Conservation (phyloP, 1,284 basidiomycete genomes). For the Moesziomyces antarcticus region DNA sequence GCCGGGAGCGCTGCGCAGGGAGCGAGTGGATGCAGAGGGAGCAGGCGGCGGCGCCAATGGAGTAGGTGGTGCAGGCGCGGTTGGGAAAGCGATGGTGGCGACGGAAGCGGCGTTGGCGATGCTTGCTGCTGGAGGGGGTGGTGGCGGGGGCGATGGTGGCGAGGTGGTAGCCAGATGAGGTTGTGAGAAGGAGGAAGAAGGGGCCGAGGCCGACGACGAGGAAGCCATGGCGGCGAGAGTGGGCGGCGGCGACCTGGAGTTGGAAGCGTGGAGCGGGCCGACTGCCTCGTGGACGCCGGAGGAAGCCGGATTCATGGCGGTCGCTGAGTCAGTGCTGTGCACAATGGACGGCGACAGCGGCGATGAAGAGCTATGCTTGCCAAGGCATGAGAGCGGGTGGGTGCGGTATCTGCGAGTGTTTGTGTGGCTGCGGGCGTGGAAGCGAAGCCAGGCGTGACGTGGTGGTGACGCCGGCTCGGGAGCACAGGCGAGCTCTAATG, state of each 20-base stretch:
- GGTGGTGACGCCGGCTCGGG: no score
- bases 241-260: no score
- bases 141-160: constrained; percentile 5
- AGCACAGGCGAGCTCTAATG: no score
- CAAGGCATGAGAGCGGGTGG: no score
- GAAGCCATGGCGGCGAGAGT: background rate
- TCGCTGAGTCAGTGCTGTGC: background rate
- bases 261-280: no score
- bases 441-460: no score
- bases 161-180: background rate
- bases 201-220: background rate
- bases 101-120: constrained; percentile 1
- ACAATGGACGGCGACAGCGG: no score
- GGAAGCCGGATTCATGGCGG: constrained; percentile 2
- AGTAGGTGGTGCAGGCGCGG: constrained; percentile 3
- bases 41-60: background rate
- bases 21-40: no score
- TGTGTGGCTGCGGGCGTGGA: no score
- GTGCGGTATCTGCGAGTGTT: no score
- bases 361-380: no score
- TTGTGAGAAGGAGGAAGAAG: background rate
- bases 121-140: constrained; percentile 1
- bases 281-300: constrained; percentile 4
- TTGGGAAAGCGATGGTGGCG: constrained; percentile 17
- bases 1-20: constrained; percentile 4